A percentile compares a stretch with the other conserved stretches of the same genome.
phyloP scores from a whole-genome alignment of 345 rosid species.

The Euclidium syriacum region DNA sequence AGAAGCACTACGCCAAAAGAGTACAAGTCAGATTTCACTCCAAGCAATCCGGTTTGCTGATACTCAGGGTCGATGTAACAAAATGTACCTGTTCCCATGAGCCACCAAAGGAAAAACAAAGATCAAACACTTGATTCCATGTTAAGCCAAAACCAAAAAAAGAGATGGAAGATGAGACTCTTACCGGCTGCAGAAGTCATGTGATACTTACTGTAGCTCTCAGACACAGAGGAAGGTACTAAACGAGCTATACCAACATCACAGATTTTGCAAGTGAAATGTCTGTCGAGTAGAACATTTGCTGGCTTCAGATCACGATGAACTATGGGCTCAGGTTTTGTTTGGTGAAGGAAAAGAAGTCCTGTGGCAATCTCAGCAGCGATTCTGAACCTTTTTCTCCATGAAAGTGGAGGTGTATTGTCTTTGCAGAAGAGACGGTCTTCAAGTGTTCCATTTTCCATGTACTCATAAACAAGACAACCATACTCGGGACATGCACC shows the following conservation, averaged over 20 bases:
- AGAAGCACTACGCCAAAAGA: slow-evolving; percentile 78
- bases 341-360: slow-evolving; percentile 74
- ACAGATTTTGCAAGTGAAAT: slow-evolving; percentile 53
- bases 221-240: slow-evolving; percentile 46
- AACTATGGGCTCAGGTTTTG: slow-evolving; percentile 76
- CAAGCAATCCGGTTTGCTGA: slow-evolving; percentile 76
- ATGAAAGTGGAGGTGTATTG: slow-evolving; percentile 53
- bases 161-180: neutral
- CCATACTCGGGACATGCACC: slow-evolving; percentile 90
- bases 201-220: slow-evolving; percentile 40
- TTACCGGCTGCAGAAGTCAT: slow-evolving; percentile 74
- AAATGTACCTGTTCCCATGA: slow-evolving; percentile 40
- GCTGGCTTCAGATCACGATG: slow-evolving; percentile 91
- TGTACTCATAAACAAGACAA: slow-evolving; percentile 74
- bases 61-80: slow-evolving; percentile 88
- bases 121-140: slow-evolving; percentile 20
- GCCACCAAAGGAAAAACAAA: slow-evolving; percentile 24
- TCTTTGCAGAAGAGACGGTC: slow-evolving; percentile 66
- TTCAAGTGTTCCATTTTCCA: slow-evolving; percentile 86
- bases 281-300: slow-evolving; percentile 60
- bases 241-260: slow-evolving; percentile 77
- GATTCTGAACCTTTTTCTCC: slow-evolving; percentile 62
- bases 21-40: slow-evolving; percentile 79
- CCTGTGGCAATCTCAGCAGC: slow-evolving; percentile 68
- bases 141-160: neutral